A percentile compares a stretch with the other conserved stretches of the same genome.
Conservation (phyloP, 192 early-diverging fungal genomes). For the Endogone sp. region DNA sequence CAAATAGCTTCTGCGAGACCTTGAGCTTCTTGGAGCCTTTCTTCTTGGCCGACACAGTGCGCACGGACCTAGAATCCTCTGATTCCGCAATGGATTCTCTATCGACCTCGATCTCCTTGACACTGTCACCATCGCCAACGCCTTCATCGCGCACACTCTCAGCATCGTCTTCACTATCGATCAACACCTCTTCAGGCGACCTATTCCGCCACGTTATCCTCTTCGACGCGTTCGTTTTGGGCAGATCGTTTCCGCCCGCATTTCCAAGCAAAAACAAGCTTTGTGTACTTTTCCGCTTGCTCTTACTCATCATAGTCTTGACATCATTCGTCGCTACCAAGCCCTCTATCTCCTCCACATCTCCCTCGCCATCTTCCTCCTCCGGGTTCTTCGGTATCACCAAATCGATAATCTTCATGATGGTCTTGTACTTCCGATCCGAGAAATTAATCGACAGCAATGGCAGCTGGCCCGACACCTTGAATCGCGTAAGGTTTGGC, state of each 20-base stretch:
- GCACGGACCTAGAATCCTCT: not conserved
- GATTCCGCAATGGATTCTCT: slow-evolving; percentile 44
- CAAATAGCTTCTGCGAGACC: slow-evolving; percentile 41
- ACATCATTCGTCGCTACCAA: slow-evolving; percentile 42
- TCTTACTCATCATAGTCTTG: not conserved
- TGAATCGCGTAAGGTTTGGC: slow-evolving; percentile 66
- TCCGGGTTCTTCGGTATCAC: slow-evolving; percentile 43
- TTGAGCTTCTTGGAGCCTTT: not conserved
- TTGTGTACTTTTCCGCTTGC: slow-evolving; percentile 23
- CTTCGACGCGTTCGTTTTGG: not conserved
- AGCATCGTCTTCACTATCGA: slow-evolving; percentile 32
- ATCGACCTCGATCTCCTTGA: not conserved
- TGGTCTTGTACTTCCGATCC: slow-evolving; percentile 86
- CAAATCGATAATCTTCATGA: slow-evolving; percentile 79
- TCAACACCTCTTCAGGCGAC: slow-evolving; percentile 4
- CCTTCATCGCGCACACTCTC: slow-evolving; percentile 27
- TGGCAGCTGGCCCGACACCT: slow-evolving; percentile 77
- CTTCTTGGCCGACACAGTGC: slow-evolving; percentile 9
- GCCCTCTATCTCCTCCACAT: slow-evolving; percentile 28
- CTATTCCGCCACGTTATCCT: slow-evolving; percentile 8
- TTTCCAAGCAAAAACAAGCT: slow-evolving; percentile 18
- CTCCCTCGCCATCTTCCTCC: not conserved
- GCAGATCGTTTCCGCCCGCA: slow-evolving; percentile 16
- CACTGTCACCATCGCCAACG: slow-evolving; percentile 32
- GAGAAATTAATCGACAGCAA: slow-evolving; percentile 86